These are phyloP conservation scores for Apiospora rasikravindrae DNA, from an alignment of 2,329 filamentous ascomycete genomes.

Conservation along the genomic window DNA sequence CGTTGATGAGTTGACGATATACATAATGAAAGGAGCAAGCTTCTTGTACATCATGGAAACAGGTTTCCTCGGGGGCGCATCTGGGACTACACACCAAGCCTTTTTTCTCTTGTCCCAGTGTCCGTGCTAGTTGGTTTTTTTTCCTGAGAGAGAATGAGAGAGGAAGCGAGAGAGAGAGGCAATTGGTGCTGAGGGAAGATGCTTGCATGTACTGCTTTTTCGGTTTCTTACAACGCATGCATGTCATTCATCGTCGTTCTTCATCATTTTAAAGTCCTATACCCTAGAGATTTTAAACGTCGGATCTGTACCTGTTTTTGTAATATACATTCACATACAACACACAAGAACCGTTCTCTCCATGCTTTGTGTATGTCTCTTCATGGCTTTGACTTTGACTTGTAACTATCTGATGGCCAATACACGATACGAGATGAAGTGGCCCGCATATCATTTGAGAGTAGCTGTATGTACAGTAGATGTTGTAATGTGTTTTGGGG, in stretches of 20 bases:
- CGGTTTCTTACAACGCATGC: neutral
- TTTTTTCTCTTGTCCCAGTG: neutral
- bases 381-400: neutral
- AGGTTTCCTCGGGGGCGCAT: neutral
- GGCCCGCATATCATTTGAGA: neutral
- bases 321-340: slow-evolving; percentile 15
- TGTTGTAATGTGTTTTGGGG: neutral
- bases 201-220: neutral
- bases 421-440: neutral
- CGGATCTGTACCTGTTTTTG: slow-evolving; percentile 15
- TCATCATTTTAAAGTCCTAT: slow-evolving; percentile 7
- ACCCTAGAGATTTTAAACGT: slow-evolving; percentile 12
- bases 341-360: neutral
- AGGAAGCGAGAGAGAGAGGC: slow-evolving; percentile 2
- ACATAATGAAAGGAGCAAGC: slow-evolving; percentile 9
- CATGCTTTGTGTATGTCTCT: neutral
- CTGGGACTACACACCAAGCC: slow-evolving; percentile 5
- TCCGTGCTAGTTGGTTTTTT: neutral
- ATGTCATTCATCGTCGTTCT: neutral
- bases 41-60: neutral
- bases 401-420: neutral
- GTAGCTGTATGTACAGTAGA: neutral
- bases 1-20: slow-evolving; percentile 1
- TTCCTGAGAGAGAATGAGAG: neutral
- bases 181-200: neutral